Base-by-base conservation (phyloP, 768 basidiomycete species). In the Boletus patriciae region DNA sequence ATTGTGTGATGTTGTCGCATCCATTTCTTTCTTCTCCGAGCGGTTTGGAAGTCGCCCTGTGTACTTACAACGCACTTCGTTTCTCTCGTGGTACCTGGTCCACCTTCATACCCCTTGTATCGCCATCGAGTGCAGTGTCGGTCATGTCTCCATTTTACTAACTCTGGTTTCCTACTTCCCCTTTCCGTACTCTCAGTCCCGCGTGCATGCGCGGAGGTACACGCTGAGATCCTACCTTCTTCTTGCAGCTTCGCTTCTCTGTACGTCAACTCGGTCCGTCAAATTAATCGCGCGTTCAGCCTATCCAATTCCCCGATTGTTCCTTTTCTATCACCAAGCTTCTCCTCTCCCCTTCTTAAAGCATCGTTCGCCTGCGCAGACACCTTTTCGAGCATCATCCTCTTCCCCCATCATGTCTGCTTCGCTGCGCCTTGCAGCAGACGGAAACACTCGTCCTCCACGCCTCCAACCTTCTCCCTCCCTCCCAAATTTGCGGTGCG, bases 401-500 rank as follows among this genome's bases (percentile, higher is more conserved):
- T 48, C 45, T 62, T 41, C 52, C 50, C 54, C 53, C 68, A 68
- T 57, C 72, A 72, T 72, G 64, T 62, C 65, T 46, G 46, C 56
- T 53, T 66, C 65, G 57, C 59, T 66, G 52, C 68, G 67, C 55
- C 50, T 50, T 42, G 49, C 60, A 25, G 62, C 56, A 59, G 69
- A 63, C 46, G 34, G 55, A 48, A 49, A 25, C 48, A 41, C 58
- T 29, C 77, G 77, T 60, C 79, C 79, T 46, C 77, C 79, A 18
- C 80, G 81, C 44, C 75, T 85, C 37, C 83, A 83, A 52, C 82
- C 83, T 50, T 84, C 86, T 6, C 86, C 86, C 10, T 88, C 87
- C 13, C 77, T 88, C 62, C 87, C 87, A 10, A 87, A 88, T 67
- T 76, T 88, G 60, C 82, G 85, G 86, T 86, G 46, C 55, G 77